phyloP scores from a whole-genome alignment of 768 basidiomycete species.

The Candolleomyces eurysporus region DNA sequence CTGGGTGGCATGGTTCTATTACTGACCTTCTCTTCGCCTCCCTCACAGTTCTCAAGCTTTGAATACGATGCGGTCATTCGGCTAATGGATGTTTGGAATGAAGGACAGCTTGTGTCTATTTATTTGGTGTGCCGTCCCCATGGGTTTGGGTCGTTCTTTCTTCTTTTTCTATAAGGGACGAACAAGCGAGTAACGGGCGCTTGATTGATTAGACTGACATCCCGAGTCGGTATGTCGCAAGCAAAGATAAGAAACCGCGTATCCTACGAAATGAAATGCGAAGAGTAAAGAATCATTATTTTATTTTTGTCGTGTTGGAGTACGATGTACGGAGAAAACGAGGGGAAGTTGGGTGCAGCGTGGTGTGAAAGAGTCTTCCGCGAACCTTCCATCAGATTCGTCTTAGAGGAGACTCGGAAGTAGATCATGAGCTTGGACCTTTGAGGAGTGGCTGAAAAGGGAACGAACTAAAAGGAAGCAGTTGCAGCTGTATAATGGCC shows the following conservation, averaged over 20 bases:
- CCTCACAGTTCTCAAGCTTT: constrained; percentile 1
- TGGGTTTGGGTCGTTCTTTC: neutral
- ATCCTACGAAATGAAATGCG: too few species aligned
- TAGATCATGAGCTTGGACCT: neutral
- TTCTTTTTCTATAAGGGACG: too few species aligned
- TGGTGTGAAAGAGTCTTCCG: neutral
- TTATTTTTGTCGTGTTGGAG: neutral
- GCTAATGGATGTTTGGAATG: neutral
- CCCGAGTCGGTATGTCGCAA: too few species aligned
- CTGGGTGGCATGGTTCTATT: neutral
- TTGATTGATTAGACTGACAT: too few species aligned
- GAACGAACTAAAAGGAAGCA: too few species aligned
- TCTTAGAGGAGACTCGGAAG: neutral
- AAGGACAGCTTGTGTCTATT: neutral
- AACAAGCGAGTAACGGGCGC: too few species aligned
- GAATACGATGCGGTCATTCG: neutral
- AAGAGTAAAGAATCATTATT: neutral
- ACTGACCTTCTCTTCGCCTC: constrained; percentile 1
- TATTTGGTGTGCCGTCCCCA: neutral
- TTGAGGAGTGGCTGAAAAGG: neutral
- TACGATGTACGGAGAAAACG: neutral
- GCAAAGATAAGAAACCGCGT: too few species aligned
- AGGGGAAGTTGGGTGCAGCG: neutral
- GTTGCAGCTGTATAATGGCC: too few species aligned
- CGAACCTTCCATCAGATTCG: neutral